Conservation (phyloP, 352 stramenopile species). For the Globisporangium yorkense region DNA sequence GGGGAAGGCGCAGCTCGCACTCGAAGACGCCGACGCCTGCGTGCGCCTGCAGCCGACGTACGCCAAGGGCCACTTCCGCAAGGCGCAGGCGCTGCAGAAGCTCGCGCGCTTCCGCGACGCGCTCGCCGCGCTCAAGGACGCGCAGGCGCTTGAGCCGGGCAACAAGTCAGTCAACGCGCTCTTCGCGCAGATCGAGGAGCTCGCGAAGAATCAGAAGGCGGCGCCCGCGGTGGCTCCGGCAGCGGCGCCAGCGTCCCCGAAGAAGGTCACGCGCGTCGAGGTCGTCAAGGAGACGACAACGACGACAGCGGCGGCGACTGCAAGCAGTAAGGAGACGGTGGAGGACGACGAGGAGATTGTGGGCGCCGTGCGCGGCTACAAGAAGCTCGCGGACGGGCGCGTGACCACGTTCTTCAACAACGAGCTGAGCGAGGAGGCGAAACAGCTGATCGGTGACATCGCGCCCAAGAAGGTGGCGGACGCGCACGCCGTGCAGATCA, state of each 20-base stretch:
- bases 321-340: constrained; percentile 11
- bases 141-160: constrained; percentile 53
- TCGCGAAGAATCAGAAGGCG: constrained; percentile 58
- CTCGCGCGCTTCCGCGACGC: constrained; percentile 69
- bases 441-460: constrained; percentile 96
- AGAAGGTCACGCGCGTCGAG: constrained; percentile 58
- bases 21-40: constrained; percentile 68
- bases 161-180: constrained; percentile 75
- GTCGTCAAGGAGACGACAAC: constrained; percentile 21
- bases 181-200: constrained; percentile 46
- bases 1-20: constrained; percentile 56
- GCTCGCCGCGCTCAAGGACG: constrained; percentile 49
- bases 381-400: constrained; percentile 94
- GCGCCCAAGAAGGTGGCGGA: constrained; percentile 83
- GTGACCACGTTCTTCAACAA: constrained; percentile 99
- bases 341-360: constrained; percentile 70
- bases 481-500: constrained; percentile 65
- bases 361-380: constrained; percentile 89
- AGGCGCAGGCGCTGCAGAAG: constrained; percentile 70
- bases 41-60: constrained; percentile 52
- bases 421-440: constrained; percentile 96
- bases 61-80: constrained; percentile 82
- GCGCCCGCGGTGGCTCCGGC: constrained; percentile 13
- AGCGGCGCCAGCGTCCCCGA: constrained; percentile 18
- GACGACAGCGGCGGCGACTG: constrained; percentile 6